phyloP scores from a whole-genome alignment of 2,329 filamentous ascomycete genomes.

The Annulohypoxylon truncatum region DNA sequence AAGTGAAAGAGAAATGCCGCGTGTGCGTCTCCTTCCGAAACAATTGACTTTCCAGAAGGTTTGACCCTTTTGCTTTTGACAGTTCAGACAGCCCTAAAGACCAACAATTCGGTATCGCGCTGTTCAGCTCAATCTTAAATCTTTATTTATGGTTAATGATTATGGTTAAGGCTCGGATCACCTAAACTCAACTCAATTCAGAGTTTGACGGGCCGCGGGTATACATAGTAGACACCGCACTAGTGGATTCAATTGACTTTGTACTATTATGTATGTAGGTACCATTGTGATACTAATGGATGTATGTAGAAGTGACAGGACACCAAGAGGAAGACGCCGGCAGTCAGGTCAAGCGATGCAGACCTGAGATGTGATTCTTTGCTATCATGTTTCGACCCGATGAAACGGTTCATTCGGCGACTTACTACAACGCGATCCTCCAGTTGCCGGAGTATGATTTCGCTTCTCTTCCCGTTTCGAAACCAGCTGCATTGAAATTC shows the following conservation, averaged over 20 bases:
- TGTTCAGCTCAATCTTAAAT: slow-evolving; percentile 6
- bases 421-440: slow-evolving; percentile 36
- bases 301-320: slow-evolving; percentile 6
- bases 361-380: not conserved
- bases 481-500: not conserved
- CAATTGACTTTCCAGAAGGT: slow-evolving; percentile 32
- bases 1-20: slow-evolving; percentile 22
- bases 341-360: not conserved
- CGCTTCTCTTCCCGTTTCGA: slow-evolving; percentile 8
- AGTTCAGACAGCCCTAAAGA: slow-evolving; percentile 5
- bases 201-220: slow-evolving; percentile 13
- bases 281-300: not conserved
- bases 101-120: not conserved
- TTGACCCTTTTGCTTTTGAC: slow-evolving; percentile 3
- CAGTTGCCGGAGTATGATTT: not conserved
- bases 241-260: slow-evolving; percentile 9
- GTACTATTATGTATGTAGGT: not conserved
- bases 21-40: slow-evolving; percentile 25
- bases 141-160: not conserved
- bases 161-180: slow-evolving; percentile 6
- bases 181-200: slow-evolving; percentile 4
- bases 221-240: slow-evolving; percentile 8
- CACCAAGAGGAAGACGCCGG: not conserved
- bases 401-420: slow-evolving; percentile 28
- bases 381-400: slow-evolving; percentile 26